Percentiles rank a stretch among this genome's conserved stretches.
phyloP scores from a whole-genome alignment of 345 rosid species.

The Hypericum perforatum region DNA sequence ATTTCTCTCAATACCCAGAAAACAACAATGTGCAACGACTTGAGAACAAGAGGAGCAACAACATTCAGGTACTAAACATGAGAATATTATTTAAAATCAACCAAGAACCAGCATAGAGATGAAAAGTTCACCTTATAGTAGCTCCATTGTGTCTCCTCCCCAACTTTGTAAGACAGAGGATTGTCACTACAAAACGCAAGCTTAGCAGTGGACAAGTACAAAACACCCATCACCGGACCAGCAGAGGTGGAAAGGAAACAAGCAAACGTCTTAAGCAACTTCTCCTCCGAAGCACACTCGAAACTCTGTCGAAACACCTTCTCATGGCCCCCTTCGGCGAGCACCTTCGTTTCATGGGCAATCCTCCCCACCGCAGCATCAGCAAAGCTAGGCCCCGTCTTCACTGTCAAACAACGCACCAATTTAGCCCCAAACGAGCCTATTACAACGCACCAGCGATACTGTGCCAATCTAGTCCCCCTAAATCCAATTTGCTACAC shows the following conservation, averaged over 20 bases:
- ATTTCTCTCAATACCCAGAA: too few relatives aligned
- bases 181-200: slow-evolving; percentile 9
- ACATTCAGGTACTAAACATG: background rate
- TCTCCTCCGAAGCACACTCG: slow-evolving; percentile 3
- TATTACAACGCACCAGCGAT: too few relatives aligned
- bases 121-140: slow-evolving; percentile 3
- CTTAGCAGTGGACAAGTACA: slow-evolving; percentile 8
- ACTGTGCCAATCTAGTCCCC: too few relatives aligned
- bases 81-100: background rate
- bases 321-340: slow-evolving; percentile 8
- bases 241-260: slow-evolving; percentile 9
- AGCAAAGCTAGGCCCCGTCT: slow-evolving; percentile 10
- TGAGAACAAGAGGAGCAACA: background rate
- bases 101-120: background rate
- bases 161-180: slow-evolving; percentile 7
- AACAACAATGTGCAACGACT: too few relatives aligned
- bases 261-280: slow-evolving; percentile 3
- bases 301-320: slow-evolving; percentile 4
- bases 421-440: background rate
- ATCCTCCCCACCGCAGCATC: slow-evolving; percentile 10
- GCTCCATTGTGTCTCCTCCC: slow-evolving; percentile 7
- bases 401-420: slow-evolving; percentile 3
- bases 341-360: slow-evolving; percentile 5
- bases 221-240: slow-evolving; percentile 7
- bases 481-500: background rate